A percentile compares a stretch with the other conserved stretches of the same genome.
phyloP scores from a whole-genome alignment of 2,329 filamentous ascomycete genomes.

The Fusarium odoratissimum region DNA sequence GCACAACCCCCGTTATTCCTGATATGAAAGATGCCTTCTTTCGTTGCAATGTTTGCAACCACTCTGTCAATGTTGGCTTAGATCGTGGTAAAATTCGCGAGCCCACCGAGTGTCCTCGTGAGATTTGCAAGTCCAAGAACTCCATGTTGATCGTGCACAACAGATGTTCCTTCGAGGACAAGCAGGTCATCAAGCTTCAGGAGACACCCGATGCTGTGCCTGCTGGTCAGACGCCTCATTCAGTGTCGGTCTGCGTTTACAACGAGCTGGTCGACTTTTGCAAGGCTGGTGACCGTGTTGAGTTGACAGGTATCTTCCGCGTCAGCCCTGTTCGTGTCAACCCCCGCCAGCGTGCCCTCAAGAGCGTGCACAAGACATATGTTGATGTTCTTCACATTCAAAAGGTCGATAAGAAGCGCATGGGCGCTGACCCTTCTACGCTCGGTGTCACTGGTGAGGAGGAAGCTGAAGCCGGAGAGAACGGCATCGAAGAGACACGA shows the following conservation, averaged over 20 bases:
- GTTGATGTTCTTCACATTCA: slow-evolving; percentile 96
- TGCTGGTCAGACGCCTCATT: slow-evolving; percentile 96
- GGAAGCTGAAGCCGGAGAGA: slow-evolving; percentile 70
- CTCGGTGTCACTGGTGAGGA: slow-evolving; percentile 84
- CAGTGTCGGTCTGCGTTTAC: slow-evolving; percentile 94
- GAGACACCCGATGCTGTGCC: slow-evolving; percentile 96
- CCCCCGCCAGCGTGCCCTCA: slow-evolving; percentile 89
- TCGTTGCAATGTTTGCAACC: slow-evolving; percentile 91
- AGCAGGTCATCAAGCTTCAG: slow-evolving; percentile 98
- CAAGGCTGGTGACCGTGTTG: slow-evolving; percentile 95
- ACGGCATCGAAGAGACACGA: slow-evolving; percentile 83
- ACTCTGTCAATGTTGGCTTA: slow-evolving; percentile 89
- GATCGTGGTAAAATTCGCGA: slow-evolving; percentile 97
- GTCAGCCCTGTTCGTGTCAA: slow-evolving; percentile 95
- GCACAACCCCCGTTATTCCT: slow-evolving; percentile 94
- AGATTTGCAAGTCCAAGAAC: slow-evolving; percentile 84
- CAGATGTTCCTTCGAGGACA: slow-evolving; percentile 92
- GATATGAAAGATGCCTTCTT: slow-evolving; percentile 99
- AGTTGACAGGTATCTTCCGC: slow-evolving; percentile 97
- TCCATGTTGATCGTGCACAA: slow-evolving; percentile 99
- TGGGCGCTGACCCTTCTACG: slow-evolving; percentile 91
- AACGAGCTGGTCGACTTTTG: slow-evolving; percentile 97
- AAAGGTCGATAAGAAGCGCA: slow-evolving; percentile 93
- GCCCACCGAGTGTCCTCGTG: slow-evolving; percentile 87
- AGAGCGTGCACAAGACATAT: slow-evolving; percentile 98